phyloP scores from a whole-genome alignment of 768 basidiomycete species.

The Daedaleopsis nitida region DNA sequence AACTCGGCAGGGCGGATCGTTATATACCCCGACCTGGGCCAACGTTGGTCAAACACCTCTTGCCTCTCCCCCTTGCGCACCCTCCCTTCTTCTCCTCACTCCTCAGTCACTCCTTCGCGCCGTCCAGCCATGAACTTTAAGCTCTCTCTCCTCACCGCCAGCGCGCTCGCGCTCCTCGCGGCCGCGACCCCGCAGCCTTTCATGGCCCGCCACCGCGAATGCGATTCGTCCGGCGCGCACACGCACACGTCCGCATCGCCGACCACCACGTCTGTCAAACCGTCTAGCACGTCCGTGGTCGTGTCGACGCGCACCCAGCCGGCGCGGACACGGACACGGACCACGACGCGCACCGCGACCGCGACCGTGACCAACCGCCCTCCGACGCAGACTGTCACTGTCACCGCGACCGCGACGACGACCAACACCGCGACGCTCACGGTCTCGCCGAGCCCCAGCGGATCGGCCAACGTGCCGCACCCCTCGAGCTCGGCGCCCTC shows the following conservation, averaged over 20 bases:
- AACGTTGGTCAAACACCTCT: not conserved
- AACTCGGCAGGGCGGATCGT: not conserved
- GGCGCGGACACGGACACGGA: slow-evolving; percentile 9
- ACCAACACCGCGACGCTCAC: slow-evolving; percentile 6
- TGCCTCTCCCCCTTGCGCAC: not conserved
- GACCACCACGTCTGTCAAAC: not conserved
- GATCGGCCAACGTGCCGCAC: not conserved
- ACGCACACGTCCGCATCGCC: not conserved
- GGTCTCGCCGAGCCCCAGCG: not conserved
- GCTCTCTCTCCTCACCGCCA: slow-evolving; percentile 8
- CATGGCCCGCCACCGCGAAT: not conserved
- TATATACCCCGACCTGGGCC: not conserved
- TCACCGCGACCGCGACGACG: no score
- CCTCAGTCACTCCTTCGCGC: not conserved
- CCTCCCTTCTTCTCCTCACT: not conserved
- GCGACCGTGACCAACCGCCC: slow-evolving; percentile 1
- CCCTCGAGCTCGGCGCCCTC: not conserved
- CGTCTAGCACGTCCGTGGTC: not conserved
- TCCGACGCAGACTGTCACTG: not conserved
- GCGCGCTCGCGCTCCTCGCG: slow-evolving; percentile 9
- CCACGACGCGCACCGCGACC: slow-evolving; percentile 1
- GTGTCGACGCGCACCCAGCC: slow-evolving; percentile 7
- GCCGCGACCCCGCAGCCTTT: slow-evolving; percentile 6
- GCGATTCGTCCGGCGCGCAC: slow-evolving; percentile 1
- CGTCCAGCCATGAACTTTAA: slow-evolving; percentile 1